phyloP scores from a whole-genome alignment of 176 grass and related monocot genomes.

The Musa beccarii region DNA sequence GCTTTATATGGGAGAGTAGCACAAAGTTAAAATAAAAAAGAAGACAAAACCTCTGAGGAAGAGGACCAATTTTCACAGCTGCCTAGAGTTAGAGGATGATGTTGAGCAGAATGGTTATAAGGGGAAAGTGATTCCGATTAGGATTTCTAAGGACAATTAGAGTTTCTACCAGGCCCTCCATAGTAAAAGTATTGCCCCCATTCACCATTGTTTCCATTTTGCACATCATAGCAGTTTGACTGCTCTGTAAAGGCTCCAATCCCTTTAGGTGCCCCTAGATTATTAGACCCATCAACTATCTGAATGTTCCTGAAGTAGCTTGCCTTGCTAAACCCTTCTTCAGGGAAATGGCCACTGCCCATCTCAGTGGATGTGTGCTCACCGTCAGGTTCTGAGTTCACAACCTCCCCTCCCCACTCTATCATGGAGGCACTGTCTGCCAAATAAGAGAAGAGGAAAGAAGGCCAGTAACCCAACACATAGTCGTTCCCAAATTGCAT shows the following conservation, averaged over 20 bases:
- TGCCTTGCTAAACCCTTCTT: constrained; percentile 6
- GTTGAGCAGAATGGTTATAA: constrained; percentile 22
- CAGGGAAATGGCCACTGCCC: not conserved
- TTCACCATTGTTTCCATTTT: constrained; percentile 5
- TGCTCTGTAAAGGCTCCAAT: not conserved
- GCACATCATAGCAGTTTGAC: constrained; percentile 4
- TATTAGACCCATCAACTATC: not conserved
- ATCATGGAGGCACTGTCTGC: not conserved
- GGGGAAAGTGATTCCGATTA: not conserved
- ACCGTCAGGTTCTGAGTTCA: not conserved
- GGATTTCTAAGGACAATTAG: constrained; percentile 40
- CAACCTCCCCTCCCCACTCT: constrained; percentile 3
- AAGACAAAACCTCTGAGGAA: constrained; percentile 26
- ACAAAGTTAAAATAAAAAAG: constrained; percentile 14
- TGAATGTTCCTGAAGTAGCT: constrained; percentile 2
- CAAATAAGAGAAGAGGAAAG: not conserved
- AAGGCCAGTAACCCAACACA: constrained; percentile 3
- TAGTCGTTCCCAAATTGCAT: constrained; percentile 1
- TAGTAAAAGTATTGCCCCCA: constrained; percentile 1
- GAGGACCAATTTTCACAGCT: constrained; percentile 23
- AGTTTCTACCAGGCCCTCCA: constrained; percentile 80
- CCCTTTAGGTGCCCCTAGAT: not conserved
- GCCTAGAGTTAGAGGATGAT: constrained; percentile 17
- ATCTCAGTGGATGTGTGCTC: not conserved
- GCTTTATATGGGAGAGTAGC: constrained; percentile 13